Base-by-base conservation (phyloP, 345 rosid species). In the Lepidium didymum region DNA sequence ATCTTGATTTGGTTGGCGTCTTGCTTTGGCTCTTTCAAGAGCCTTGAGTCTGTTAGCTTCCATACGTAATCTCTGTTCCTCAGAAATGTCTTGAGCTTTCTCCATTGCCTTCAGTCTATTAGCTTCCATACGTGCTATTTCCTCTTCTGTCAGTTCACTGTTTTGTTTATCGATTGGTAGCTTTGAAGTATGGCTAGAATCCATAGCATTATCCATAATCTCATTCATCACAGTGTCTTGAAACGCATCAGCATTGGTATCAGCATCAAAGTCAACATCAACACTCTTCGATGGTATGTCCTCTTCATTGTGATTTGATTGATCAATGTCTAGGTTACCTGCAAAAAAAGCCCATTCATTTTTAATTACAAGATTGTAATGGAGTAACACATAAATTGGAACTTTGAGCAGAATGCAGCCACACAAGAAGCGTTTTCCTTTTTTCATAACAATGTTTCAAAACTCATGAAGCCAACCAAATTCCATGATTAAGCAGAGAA, bases 1-100 rank as follows among this genome's bases (percentile, higher is more conserved):
- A 5, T 50, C 51, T 74, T 74, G 68, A 46, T 21, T 68, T 38
- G 38, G 46, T 56, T 33, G 29, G 54, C 52, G 83, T 76, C 51
- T 88, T 88, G 84, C 81, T 33, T 88, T 92, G 62, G 96, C 97
- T 78, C 74, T 81, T 74, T 91, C 93, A 3, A 89, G 69, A 44
- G 99, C 97, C 75, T 85, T 94, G 68, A 85, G 60, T 78, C 93
- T 83, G 75, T 83, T 91, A 63, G 86, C 85, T 83, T 89, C 96
- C 86, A 91, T 94, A 2, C 99, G 95, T 69, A 84, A 73, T 72
- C 68, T 85, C 82, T 91, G 96, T 68, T 85, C 96, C 18, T 86
- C 96, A 0, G 97, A 82, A 23, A 94, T 63, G 49, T 47, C 66
- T 42, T 83, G 86, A 73, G 89, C 93, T 75, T 59, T 85, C 74